Evolutionary conservation across 805 yeast genomes (phyloP).

Genomic region (Tetrapisispora fleetii): DNA sequence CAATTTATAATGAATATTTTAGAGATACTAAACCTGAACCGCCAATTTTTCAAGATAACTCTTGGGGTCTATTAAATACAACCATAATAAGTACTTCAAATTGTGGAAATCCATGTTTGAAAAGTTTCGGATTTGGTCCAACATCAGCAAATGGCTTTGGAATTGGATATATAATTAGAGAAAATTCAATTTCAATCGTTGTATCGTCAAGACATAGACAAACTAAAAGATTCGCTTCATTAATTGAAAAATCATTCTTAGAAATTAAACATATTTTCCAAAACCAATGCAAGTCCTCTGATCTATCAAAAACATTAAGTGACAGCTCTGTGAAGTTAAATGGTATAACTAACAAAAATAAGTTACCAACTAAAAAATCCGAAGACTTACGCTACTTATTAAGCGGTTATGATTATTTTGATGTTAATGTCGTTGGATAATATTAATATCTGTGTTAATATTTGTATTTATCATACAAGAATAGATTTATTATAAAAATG

Average conservation of each 20-base stretch:
- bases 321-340: background rate
- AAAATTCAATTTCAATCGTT: slow-evolving; percentile 67
- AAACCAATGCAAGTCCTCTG: background rate
- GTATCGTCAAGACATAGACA: slow-evolving; percentile 84
- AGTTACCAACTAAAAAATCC: slow-evolving; percentile 17
- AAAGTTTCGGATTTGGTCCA: slow-evolving; percentile 87
- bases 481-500: background rate
- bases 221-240: slow-evolving; percentile 61
- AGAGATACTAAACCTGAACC: slow-evolving; percentile 41
- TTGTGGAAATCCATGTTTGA: slow-evolving; percentile 86
- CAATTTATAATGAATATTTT: slow-evolving; percentile 58
- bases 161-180: slow-evolving; percentile 81
- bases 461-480: background rate
- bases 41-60: slow-evolving; percentile 67
- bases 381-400: slow-evolving; percentile 36
- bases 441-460: background rate
- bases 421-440: slow-evolving; percentile 23
- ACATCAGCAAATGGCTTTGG: slow-evolving; percentile 86
- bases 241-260: slow-evolving; percentile 53
- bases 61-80: slow-evolving; percentile 80
- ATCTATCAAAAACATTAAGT: background rate
- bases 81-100: slow-evolving; percentile 76
- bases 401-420: slow-evolving; percentile 86
- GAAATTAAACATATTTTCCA: slow-evolving; percentile 46
- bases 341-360: background rate